A percentile compares a stretch with the other conserved stretches of the same genome.
Evolutionary conservation across 129 eudicot genomes (phyloP).

Genomic region (Calendula officinalis): DNA sequence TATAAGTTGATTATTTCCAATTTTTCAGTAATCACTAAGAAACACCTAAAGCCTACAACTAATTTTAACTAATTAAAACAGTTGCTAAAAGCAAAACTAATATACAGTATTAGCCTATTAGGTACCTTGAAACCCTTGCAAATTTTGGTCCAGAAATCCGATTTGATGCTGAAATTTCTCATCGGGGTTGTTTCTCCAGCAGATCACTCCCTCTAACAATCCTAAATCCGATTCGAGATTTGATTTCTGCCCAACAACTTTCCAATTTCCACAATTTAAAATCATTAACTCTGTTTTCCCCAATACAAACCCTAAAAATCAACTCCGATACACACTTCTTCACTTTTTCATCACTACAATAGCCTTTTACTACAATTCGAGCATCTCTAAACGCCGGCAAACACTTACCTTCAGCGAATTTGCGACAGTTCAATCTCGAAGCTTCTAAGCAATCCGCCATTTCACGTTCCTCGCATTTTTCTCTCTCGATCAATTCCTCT

Average conservation of each 20-base stretch:
- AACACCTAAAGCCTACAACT: too few relatives aligned
- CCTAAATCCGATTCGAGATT: slow-evolving; percentile 22
- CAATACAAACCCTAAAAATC: slow-evolving; percentile 43
- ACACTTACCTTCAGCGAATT: slow-evolving; percentile 56
- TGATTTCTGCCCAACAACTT: slow-evolving; percentile 27
- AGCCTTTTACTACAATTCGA: slow-evolving; percentile 33
- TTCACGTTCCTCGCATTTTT: slow-evolving; percentile 64
- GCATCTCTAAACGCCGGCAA: slow-evolving; percentile 54
- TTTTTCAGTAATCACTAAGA: too few relatives aligned
- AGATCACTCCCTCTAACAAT: slow-evolving; percentile 57
- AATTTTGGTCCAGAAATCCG: too few relatives aligned
- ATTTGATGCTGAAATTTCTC: background rate
- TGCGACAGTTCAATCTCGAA: too few relatives aligned
- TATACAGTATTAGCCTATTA: too few relatives aligned
- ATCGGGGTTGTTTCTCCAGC: slow-evolving; percentile 17
- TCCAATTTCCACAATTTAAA: slow-evolving; percentile 30
- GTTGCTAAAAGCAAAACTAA: too few relatives aligned
- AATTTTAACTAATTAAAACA: too few relatives aligned
- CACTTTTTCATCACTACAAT: slow-evolving; percentile 9
- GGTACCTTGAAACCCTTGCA: too few relatives aligned
- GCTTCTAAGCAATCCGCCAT: slow-evolving; percentile 60
- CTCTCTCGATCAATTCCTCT: slow-evolving; percentile 39
- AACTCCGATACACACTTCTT: slow-evolving; percentile 37
- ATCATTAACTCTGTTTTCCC: slow-evolving; percentile 23
- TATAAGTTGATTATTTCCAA: too few relatives aligned